phyloP scores from a whole-genome alignment of 768 basidiomycete species.

The Agaricus blazei region DNA sequence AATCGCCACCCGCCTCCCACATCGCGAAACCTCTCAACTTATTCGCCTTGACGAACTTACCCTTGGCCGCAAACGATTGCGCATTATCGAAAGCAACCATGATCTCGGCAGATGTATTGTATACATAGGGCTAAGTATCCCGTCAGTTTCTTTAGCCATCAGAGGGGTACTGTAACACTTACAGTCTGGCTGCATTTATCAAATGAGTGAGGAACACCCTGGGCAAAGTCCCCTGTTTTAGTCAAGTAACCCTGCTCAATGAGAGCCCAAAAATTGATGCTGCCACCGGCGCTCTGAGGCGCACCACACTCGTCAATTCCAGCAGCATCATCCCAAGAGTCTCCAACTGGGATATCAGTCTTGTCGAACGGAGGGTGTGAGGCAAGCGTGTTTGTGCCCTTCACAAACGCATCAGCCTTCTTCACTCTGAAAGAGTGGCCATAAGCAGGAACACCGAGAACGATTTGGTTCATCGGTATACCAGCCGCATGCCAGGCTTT shows the following conservation, averaged over 20 bases:
- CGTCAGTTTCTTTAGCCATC: neutral
- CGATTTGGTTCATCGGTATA: conserved; percentile 61
- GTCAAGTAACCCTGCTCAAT: conserved; percentile 51
- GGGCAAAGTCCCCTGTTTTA: conserved; percentile 38
- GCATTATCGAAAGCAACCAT: conserved; percentile 49
- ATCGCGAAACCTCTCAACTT: conserved; percentile 60
- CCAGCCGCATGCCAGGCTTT: conserved; percentile 70
- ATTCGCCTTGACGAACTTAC: conserved; percentile 47
- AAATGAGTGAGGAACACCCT: conserved; percentile 46
- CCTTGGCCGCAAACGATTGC: conserved; percentile 46
- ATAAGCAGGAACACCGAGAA: conserved; percentile 80
- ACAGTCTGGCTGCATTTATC: conserved; percentile 75
- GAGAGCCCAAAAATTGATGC: conserved; percentile 63
- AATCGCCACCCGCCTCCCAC: conserved; percentile 73
- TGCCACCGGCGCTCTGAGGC: conserved; percentile 43
- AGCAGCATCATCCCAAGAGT: conserved; percentile 55
- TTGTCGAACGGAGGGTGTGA: conserved; percentile 52
- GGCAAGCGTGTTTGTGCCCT: conserved; percentile 33
- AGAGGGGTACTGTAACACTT: conserved; percentile 17
- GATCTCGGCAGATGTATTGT: conserved; percentile 33
- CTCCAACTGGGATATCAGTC: conserved; percentile 46
- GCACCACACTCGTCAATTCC: conserved; percentile 55
- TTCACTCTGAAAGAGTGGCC: conserved; percentile 72
- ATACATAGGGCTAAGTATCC: conserved; percentile 35
- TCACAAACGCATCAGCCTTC: conserved; percentile 36